A percentile compares a stretch with the other conserved stretches of the same genome.
Conservation (phyloP, 2,329 filamentous ascomycete genomes). For the Hirsutella thompsonii region DNA sequence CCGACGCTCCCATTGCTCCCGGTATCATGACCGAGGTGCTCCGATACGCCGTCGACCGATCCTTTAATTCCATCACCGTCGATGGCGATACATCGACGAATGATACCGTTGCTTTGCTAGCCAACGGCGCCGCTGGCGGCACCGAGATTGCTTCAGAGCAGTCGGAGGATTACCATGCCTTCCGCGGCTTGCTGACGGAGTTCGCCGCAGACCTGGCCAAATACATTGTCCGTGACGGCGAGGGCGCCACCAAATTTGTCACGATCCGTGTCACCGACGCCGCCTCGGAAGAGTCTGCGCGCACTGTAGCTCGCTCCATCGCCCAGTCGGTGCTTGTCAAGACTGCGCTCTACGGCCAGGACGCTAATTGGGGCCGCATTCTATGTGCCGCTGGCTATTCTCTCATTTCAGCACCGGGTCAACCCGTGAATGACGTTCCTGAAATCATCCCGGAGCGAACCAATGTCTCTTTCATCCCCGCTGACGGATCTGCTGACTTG, state of each 20-base stretch:
- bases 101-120: conserved; percentile 88
- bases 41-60: conserved; percentile 61
- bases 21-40: conserved; percentile 57
- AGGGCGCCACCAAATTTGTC: conserved; percentile 97
- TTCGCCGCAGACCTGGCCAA: conserved; percentile 81
- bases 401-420: conserved; percentile 44
- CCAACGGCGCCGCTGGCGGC: conserved; percentile 83
- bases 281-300: conserved; percentile 54
- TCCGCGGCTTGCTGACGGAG: conserved; percentile 56
- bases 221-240: conserved; percentile 88
- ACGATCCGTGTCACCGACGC: conserved; percentile 75
- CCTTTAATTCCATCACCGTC: conserved; percentile 94
- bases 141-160: conserved; percentile 41
- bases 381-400: conserved; percentile 86
- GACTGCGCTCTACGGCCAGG: conserved; percentile 90
- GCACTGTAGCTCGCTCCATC: conserved; percentile 74
- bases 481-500: conserved; percentile 63
- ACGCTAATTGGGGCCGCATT: conserved; percentile 97
- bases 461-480: conserved; percentile 66
- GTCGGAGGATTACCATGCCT: conserved; percentile 53
- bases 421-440: conserved; percentile 43
- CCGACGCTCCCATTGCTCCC: conserved; percentile 70
- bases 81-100: conserved; percentile 97
- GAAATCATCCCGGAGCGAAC: conserved; percentile 58
- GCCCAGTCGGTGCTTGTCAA: conserved; percentile 89